phyloP scores from a whole-genome alignment of 208 protist species.

The Borovskyia barvae region DNA sequence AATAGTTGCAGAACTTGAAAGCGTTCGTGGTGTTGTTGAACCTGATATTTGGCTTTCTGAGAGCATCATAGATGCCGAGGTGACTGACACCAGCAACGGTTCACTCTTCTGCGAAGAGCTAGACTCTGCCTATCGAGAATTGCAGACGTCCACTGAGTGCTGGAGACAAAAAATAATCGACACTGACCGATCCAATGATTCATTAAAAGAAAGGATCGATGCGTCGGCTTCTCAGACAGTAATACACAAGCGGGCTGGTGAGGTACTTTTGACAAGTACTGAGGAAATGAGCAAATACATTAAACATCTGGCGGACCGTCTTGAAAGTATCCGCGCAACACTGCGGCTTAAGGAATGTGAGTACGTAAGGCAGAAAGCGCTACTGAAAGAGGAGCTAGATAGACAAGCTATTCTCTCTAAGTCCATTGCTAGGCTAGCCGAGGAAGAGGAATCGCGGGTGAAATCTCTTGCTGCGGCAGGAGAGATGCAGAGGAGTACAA shows the following conservation, averaged over 20 bases:
- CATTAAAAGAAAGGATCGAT: background rate
- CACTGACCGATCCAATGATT: background rate
- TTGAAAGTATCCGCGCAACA: background rate
- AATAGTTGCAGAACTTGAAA: background rate
- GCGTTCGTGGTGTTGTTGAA: background rate
- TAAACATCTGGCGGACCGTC: background rate
- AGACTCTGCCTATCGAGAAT: no score
- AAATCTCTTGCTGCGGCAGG: background rate
- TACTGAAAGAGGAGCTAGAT: background rate
- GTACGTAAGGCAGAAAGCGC: background rate
- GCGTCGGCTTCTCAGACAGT: background rate
- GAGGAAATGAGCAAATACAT: background rate
- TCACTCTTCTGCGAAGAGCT: no score
- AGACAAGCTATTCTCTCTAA: background rate
- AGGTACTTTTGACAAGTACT: background rate
- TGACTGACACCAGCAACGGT: no score
- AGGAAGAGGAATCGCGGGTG: background rate
- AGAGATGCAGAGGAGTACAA: background rate
- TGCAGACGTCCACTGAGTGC: slow-evolving; percentile 1
- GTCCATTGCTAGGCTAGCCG: background rate
- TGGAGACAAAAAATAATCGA: background rate
- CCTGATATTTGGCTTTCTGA: background rate
- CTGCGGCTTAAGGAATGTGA: background rate
- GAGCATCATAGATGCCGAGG: background rate
- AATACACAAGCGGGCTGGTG: background rate